A percentile compares a stretch with the other conserved stretches of the same genome.
These are phyloP conservation scores for Aspergillus udagawae DNA, from an alignment of 2,329 filamentous ascomycete species.

Conservation along the genomic window DNA sequence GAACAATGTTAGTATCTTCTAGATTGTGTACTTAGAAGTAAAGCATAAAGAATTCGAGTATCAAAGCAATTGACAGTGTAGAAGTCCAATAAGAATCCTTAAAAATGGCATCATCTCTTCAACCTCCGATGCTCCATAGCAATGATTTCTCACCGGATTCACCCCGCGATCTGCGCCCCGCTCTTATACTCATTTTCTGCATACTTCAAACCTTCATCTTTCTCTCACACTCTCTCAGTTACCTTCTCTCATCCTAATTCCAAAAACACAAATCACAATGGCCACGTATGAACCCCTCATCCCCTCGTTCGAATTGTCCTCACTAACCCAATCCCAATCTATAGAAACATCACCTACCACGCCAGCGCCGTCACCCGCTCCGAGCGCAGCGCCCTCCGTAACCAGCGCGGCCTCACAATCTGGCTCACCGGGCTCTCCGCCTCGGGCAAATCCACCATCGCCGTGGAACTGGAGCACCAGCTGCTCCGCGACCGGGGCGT, in stretches of 20 bases:
- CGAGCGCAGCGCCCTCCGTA: conserved; percentile 51
- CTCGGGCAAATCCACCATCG: conserved; percentile 95
- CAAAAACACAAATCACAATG: conserved; percentile 22
- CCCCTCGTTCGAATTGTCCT: conserved; percentile 2
- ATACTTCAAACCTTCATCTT: not conserved
- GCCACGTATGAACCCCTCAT: conserved; percentile 28
- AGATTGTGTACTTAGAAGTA: not conserved
- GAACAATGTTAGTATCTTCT: not conserved
- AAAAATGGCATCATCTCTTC: not conserved
- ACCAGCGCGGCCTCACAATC: conserved; percentile 87
- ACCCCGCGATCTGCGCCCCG: conserved; percentile 25
- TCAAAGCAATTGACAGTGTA: not conserved
- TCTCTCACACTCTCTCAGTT: not conserved
- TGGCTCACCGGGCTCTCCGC: conserved; percentile 98
- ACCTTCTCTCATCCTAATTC: not conserved
- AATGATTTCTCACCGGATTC: conserved; percentile 6
- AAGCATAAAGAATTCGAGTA: not conserved
- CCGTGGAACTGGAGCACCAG: conserved; percentile 94
- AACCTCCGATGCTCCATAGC: conserved; percentile 1
- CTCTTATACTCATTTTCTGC: conserved; percentile 9
- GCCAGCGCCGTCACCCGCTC: conserved; percentile 38
- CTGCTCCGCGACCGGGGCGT: conserved; percentile 70
- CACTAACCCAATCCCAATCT: conserved; percentile 8
- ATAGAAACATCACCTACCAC: conserved; percentile 47
- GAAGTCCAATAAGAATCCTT: not conserved